Evolutionary conservation across 2,329 filamentous ascomycete genomes (phyloP).

Genomic region (Penicillium hesseltinei): DNA sequence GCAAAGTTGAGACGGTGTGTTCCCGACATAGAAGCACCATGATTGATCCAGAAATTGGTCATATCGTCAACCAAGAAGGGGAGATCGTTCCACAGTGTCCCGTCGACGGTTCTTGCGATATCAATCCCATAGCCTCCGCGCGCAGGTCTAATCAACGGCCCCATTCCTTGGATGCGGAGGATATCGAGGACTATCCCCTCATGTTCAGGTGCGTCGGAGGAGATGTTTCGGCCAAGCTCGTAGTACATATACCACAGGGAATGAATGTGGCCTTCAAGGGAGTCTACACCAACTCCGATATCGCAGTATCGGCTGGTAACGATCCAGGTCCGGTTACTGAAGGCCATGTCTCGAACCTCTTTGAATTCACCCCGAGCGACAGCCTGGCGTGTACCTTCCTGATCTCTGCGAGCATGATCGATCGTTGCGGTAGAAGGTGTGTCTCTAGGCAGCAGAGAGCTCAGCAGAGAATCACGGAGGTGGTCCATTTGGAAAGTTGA

Average conservation of each 20-base stretch:
- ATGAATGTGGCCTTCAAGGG: constrained; percentile 18
- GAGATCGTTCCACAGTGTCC: constrained; percentile 26
- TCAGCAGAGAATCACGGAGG: constrained; percentile 16
- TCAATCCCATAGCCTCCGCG: constrained; percentile 16
- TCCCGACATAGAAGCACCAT: constrained; percentile 16
- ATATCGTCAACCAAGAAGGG: constrained; percentile 25
- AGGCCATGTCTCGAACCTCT: constrained; percentile 9
- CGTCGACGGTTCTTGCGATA: constrained; percentile 24
- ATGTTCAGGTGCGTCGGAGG: constrained; percentile 17
- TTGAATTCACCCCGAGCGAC: constrained; percentile 8
- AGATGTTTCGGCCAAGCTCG: constrained; percentile 16
- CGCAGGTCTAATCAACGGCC: constrained; percentile 16
- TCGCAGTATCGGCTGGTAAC: constrained; percentile 17
- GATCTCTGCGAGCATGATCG: neutral
- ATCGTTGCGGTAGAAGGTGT: neutral
- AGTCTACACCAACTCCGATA: constrained; percentile 19
- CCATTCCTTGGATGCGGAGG: constrained; percentile 22
- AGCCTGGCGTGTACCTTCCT: neutral
- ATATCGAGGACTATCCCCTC: constrained; percentile 26
- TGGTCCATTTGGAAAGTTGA: constrained; percentile 9
- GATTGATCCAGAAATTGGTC: constrained; percentile 21
- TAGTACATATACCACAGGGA: constrained; percentile 26
- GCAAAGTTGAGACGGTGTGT: constrained; percentile 21
- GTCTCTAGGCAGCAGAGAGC: constrained; percentile 14
- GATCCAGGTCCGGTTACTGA: constrained; percentile 17